Base-by-base conservation (phyloP, 495 filamentous ascomycete species). In the Hypoxylon lienhwacheense region DNA sequence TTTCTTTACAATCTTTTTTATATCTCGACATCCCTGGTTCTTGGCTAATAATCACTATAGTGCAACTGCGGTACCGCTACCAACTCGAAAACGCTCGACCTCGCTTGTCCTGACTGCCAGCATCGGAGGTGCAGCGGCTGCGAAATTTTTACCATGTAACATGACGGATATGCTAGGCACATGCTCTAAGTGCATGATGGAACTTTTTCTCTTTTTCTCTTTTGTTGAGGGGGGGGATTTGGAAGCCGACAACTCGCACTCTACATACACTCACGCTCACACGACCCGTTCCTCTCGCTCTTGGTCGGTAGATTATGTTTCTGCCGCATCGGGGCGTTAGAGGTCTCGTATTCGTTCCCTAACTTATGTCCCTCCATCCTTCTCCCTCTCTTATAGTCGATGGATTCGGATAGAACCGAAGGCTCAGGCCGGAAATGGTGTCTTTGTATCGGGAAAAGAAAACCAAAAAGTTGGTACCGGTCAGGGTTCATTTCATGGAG, bases 361-460 rank as follows among this genome's bases (percentile, higher is more conserved):
- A 4, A 5, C 24, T 26, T 26, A n/a, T 26, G 5, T 26, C 24
- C 24, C 24, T 26, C 24, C 24, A 4, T 26, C 24, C 24, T 8
- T 26, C 4, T 24, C 6, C 1, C 3, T 25, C 20, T 40, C 12
- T 12, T 32, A 28, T 15, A 15, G 26, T 34, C 33, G 26, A 40
- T 7, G 11, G 11, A 19, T 17, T 42, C 11, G 17, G 40, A 29
- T 25, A 26, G 32, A 56, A 26, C 37, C 10, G 16, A 33, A 21
- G 33, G 56, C 50, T 50, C 45, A 20, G 44, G 56, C 56, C 45
- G 39, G 29, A 21, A 28, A 32, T 45, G 32, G 16, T 41, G 19
- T 45, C 37, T 36, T 46, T 15, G 26, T 45, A n/a, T 45, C 3
- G 11, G 28, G 34, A 5, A 51, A 41, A 17, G 20, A 26, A 41